Conservation (phyloP, 192 early-diverging fungal species). For the Coemansia sp. region DNA sequence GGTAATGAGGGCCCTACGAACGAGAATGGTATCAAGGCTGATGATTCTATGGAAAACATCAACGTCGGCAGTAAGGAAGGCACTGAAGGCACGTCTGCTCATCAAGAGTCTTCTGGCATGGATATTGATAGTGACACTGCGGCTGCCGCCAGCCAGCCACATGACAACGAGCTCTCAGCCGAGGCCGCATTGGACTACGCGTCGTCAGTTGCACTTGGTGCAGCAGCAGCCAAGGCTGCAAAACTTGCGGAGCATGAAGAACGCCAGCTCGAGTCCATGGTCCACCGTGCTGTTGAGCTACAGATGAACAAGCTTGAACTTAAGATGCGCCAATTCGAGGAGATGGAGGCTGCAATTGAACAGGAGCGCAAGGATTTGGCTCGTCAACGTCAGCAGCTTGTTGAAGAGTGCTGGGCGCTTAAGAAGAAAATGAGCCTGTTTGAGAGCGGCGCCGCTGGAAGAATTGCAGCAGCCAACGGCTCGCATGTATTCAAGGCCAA, state of each 20-base stretch:
- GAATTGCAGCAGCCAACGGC: constrained; percentile 18
- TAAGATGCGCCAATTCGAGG: constrained; percentile 92
- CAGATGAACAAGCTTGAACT: constrained; percentile 88
- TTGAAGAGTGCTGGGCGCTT: constrained; percentile 52
- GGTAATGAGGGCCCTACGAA: not conserved
- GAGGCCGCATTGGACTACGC: constrained; percentile 70
- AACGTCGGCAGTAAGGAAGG: not conserved
- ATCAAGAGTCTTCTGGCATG: constrained; percentile 6
- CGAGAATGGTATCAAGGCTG: not conserved
- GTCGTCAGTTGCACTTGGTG: constrained; percentile 82
- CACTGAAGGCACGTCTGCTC: constrained; percentile 4
- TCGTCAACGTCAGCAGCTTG: constrained; percentile 45
- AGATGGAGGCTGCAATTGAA: constrained; percentile 85
- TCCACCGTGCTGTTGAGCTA: constrained; percentile 77
- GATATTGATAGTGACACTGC: constrained; percentile 24
- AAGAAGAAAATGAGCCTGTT: constrained; percentile 54
- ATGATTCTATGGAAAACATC: not conserved
- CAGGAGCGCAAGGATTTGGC: constrained; percentile 82
- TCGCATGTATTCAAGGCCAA: constrained; percentile 34
- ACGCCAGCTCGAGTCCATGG: constrained; percentile 77
- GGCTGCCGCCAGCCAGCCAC: constrained; percentile 21
- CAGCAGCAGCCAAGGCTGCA: constrained; percentile 89
- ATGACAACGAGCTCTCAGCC: constrained; percentile 13
- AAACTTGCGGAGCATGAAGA: constrained; percentile 81
- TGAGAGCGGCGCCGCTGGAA: constrained; percentile 35